These are phyloP conservation scores for Phytophthora crassamura DNA, from an alignment of 352 stramenopile species.

Conservation along the genomic window DNA sequence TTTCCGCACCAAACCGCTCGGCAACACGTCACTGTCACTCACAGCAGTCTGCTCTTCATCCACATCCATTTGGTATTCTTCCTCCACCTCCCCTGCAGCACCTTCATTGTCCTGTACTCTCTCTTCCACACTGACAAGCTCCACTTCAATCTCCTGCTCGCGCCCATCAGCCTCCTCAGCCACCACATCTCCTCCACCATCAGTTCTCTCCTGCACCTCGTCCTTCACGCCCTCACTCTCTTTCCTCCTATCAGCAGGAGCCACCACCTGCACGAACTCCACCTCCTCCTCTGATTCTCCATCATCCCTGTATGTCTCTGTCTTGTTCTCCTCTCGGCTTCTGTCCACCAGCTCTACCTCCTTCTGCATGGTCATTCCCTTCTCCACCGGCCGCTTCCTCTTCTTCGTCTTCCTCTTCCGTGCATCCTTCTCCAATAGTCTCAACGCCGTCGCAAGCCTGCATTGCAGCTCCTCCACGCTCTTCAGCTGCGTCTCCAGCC, in stretches of 20 bases:
- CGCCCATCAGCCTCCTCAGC: too few species aligned
- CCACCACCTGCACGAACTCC: conserved; percentile 1
- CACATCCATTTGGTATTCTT: neutral
- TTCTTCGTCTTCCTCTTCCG: conserved; percentile 15
- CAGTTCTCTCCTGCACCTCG: neutral
- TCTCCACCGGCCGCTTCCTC: conserved; percentile 9
- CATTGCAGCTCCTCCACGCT: conserved; percentile 21
- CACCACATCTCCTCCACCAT: neutral
- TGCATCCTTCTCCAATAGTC: conserved; percentile 1
- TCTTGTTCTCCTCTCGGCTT: conserved; percentile 1
- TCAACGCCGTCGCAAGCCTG: conserved; percentile 7
- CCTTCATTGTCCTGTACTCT: neutral
- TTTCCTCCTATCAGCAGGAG: neutral
- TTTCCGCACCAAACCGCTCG: conserved; percentile 14
- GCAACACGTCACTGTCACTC: conserved; percentile 4
- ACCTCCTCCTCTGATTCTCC: conserved; percentile 3
- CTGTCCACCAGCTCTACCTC: neutral
- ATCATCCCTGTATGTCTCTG: neutral
- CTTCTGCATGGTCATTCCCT: neutral
- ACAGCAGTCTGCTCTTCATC: neutral
- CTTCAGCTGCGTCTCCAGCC: conserved; percentile 19
- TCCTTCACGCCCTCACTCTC: neutral
- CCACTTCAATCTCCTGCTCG: conserved; percentile 1
- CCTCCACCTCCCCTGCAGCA: neutral
- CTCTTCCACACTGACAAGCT: neutral